Evolutionary conservation across 805 yeast genomes (phyloP).

Genomic region (Schwanniomyces pseudopolymorphus): DNA sequence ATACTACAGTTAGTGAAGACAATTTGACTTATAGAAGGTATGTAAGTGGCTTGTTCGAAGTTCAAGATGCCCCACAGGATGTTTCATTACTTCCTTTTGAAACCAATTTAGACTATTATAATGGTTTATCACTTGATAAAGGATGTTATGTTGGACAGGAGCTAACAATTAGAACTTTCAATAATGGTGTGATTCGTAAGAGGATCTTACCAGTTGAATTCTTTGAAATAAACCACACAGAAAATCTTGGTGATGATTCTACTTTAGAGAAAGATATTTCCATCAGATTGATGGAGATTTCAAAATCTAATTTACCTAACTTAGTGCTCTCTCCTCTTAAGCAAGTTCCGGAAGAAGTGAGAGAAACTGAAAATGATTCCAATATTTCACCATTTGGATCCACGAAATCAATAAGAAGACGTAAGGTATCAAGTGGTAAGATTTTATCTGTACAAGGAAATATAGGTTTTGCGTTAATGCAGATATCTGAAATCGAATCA

Average conservation of each 20-base stretch:
- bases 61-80: constrained; percentile 30
- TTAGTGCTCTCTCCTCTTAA: constrained; percentile 18
- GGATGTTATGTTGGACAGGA: constrained; percentile 99
- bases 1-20: constrained; percentile 53
- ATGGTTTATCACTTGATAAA: constrained; percentile 81
- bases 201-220: constrained; percentile 67
- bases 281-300: constrained; percentile 9
- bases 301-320: constrained; percentile 10
- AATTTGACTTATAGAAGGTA: constrained; percentile 48
- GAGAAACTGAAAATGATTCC: constrained; percentile 5
- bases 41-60: constrained; percentile 39
- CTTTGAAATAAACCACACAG: constrained; percentile 18
- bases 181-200: constrained; percentile 80
- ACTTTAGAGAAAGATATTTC: constrained; percentile 12
- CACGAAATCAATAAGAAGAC: constrained; percentile 25
- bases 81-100: constrained; percentile 70
- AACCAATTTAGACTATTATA: constrained; percentile 73
- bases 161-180: constrained; percentile 82
- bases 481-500: constrained; percentile 45
- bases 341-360: constrained; percentile 9
- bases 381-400: constrained; percentile 42
- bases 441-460: constrained; percentile 56
- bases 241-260: constrained; percentile 10
- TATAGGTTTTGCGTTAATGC: constrained; percentile 65
- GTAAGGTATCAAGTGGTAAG: constrained; percentile 55